These are phyloP conservation scores for Quercus lobata DNA, from an alignment of 331 rosid genomes.

Conservation along the genomic window DNA sequence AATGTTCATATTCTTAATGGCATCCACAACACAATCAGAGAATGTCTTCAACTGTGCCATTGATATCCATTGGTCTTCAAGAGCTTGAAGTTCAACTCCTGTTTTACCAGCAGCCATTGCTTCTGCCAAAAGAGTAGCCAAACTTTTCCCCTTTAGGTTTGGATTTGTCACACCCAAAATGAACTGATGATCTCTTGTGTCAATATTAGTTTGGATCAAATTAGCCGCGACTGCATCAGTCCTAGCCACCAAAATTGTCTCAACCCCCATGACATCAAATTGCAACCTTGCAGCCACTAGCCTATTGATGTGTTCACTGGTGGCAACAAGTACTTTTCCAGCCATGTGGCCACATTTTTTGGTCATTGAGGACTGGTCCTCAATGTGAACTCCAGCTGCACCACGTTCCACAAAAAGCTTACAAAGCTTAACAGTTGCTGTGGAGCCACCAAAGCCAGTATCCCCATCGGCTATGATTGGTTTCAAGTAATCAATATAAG, in stretches of 20 bases:
- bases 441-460: slow-evolving; percentile 84
- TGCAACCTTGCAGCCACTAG: slow-evolving; percentile 95
- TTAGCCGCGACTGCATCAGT: slow-evolving; percentile 83
- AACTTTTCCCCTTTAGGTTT: slow-evolving; percentile 40
- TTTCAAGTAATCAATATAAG: slow-evolving; percentile 78
- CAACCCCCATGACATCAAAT: slow-evolving; percentile 95
- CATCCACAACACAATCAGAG: slow-evolving; percentile 64
- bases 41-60: slow-evolving; percentile 74
- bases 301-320: slow-evolving; percentile 80
- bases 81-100: slow-evolving; percentile 73
- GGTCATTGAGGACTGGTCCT: slow-evolving; percentile 86
- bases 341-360: slow-evolving; percentile 99
- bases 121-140: slow-evolving; percentile 54
- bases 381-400: slow-evolving; percentile 94
- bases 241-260: slow-evolving; percentile 82
- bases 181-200: slow-evolving; percentile 79
- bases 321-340: slow-evolving; percentile 81
- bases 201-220: slow-evolving; percentile 72
- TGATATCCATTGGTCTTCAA: slow-evolving; percentile 73
- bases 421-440: slow-evolving; percentile 94
- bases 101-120: slow-evolving; percentile 67
- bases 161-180: slow-evolving; percentile 85
- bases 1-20: slow-evolving; percentile 47
- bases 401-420: slow-evolving; percentile 97
- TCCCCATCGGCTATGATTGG: slow-evolving; percentile 97